Evolutionary conservation across 805 yeast species (phyloP).

Genomic region (Hanseniaspora opuntiae): DNA sequence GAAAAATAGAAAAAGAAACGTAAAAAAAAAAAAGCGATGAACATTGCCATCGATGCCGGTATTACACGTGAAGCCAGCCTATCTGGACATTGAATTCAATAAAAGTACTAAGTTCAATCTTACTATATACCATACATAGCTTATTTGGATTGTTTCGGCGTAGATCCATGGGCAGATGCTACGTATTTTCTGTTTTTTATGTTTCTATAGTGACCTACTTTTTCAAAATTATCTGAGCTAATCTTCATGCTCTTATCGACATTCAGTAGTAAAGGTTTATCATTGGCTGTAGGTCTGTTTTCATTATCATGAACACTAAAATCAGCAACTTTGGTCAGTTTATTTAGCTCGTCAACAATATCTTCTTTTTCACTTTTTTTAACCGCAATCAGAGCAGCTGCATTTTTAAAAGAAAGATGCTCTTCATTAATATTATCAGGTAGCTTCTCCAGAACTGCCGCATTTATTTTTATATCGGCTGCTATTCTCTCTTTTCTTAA

Average conservation of each 20-base stretch:
- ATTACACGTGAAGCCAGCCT: too few relatives aligned
- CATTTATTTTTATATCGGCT: not conserved
- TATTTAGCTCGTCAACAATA: not conserved
- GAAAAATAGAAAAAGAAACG: too few relatives aligned
- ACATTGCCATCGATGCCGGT: too few relatives aligned
- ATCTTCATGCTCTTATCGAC: constrained; percentile 9
- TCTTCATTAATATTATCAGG: constrained; percentile 3
- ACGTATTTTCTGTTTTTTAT: constrained; percentile 8
- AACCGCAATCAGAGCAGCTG: not conserved
- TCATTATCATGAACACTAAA: not conserved
- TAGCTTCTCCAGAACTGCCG: not conserved
- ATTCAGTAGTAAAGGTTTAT: constrained; percentile 3
- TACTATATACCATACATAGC: not conserved
- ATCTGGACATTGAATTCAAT: too few relatives aligned
- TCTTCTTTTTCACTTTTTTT: not conserved
- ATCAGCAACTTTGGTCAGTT: not conserved
- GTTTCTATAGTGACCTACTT: constrained; percentile 3
- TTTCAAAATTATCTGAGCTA: constrained; percentile 8
- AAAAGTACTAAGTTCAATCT: not conserved
- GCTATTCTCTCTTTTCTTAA: constrained; percentile 4
- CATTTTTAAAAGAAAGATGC: constrained; percentile 3
- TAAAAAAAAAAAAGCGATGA: too few relatives aligned
- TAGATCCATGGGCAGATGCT: constrained; percentile 1
- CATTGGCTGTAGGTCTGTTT: not conserved
- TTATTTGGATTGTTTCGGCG: not conserved